Evolutionary conservation across 306 rosid species (phyloP).

Genomic region (Malus fusca): DNA sequence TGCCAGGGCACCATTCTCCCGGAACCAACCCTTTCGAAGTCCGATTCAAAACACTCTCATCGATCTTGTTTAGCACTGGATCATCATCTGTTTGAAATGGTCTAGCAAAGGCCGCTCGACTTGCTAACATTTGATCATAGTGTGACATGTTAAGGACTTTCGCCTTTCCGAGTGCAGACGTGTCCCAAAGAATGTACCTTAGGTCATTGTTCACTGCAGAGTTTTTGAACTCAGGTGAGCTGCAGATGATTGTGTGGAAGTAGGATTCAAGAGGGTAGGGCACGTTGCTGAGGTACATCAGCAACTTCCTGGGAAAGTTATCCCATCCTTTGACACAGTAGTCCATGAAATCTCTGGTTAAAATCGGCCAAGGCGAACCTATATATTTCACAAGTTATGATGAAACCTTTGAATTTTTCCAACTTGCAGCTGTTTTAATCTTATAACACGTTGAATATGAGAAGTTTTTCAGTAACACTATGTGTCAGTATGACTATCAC

Average conservation of each 20-base stretch:
- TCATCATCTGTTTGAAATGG: conserved; percentile 43
- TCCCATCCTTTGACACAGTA: conserved; percentile 66
- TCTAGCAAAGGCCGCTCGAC: conserved; percentile 53
- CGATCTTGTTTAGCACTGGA: conserved; percentile 41
- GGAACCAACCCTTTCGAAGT: conserved; percentile 31
- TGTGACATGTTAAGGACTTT: conserved; percentile 40
- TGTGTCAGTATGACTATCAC: no score
- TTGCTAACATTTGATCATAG: conserved; percentile 36
- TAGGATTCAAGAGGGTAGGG: conserved; percentile 56
- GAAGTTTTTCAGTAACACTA: not conserved
- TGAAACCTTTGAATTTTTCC: not conserved
- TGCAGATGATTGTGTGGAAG: conserved; percentile 68
- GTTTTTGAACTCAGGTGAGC: conserved; percentile 44
- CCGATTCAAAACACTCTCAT: conserved; percentile 35
- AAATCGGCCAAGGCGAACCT: conserved; percentile 72
- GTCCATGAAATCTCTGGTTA: conserved; percentile 53
- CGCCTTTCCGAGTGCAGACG: conserved; percentile 23
- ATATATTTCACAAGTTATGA: not conserved
- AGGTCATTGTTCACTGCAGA: conserved; percentile 38
- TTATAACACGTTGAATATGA: not conserved
- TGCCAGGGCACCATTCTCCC: conserved; percentile 52
- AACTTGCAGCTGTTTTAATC: not conserved
- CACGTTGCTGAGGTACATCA: conserved; percentile 65
- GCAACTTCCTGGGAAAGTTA: conserved; percentile 55
- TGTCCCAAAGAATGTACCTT: conserved; percentile 41